Conservation (phyloP, 805 yeast species). For the Starmera dryadoides region DNA sequence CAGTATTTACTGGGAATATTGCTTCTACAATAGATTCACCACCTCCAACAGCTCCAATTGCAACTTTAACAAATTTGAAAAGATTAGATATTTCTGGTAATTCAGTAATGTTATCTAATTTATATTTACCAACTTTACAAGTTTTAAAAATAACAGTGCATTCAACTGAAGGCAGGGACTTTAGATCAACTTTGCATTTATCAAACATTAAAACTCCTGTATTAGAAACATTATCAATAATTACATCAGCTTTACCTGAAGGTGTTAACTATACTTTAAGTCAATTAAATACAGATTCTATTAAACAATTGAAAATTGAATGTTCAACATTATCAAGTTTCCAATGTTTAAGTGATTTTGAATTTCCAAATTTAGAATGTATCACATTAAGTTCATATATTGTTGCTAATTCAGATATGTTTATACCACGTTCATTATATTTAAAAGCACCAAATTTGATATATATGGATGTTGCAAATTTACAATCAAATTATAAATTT, state of each 20-base stretch:
- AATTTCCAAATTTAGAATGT: not conserved
- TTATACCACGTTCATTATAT: not conserved
- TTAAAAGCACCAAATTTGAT: conserved; percentile 1
- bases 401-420: not conserved
- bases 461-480: conserved; percentile 4
- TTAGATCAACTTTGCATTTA: conserved; percentile 8
- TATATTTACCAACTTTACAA: conserved; percentile 7
- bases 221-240: conserved; percentile 1
- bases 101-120: conserved; percentile 8
- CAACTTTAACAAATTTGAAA: conserved; percentile 2
- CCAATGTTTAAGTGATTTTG: not conserved
- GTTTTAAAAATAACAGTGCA: conserved; percentile 7
- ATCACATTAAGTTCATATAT: conserved; percentile 8
- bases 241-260: conserved; percentile 2
- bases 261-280: not conserved
- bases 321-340: not conserved
- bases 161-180: conserved; percentile 13
- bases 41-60: not conserved
- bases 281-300: not conserved
- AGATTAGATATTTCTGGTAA: conserved; percentile 13
- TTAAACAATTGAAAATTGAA: conserved; percentile 2
- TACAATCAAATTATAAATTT: conserved; percentile 9
- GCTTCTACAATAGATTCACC: conserved; percentile 1
- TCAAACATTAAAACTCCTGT: conserved; percentile 4
- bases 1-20: conserved; percentile 13